These are phyloP conservation scores for Candida nanaspora DNA, from an alignment of 805 yeast species.

Conservation along the genomic window DNA sequence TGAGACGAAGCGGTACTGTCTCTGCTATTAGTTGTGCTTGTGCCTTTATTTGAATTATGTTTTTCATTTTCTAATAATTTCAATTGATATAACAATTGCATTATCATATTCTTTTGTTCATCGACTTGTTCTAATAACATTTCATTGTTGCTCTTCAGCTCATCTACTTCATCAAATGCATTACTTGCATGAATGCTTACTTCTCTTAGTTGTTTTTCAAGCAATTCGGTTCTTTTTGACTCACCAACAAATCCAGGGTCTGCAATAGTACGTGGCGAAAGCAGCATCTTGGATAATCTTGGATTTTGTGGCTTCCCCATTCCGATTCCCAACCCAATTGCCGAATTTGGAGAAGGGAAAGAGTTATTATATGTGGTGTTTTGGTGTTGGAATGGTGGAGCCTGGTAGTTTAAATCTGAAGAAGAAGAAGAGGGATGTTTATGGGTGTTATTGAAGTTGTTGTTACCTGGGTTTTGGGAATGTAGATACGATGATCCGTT, in stretches of 20 bases:
- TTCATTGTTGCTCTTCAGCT: slow-evolving; percentile 13
- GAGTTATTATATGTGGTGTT: neutral
- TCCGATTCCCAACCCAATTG: neutral
- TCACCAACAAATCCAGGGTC: slow-evolving; percentile 17
- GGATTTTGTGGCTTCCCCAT: neutral
- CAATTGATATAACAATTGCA: slow-evolving; percentile 14
- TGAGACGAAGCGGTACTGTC: no score
- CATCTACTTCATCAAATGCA: slow-evolving; percentile 21
- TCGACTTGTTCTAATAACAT: slow-evolving; percentile 19
- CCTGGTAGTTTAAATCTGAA: no score
- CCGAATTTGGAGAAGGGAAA: neutral
- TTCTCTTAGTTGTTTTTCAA: slow-evolving; percentile 16
- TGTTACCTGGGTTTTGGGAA: no score
- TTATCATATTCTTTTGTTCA: slow-evolving; percentile 19
- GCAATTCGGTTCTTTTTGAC: slow-evolving; percentile 11
- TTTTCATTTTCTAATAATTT: slow-evolving; percentile 4
- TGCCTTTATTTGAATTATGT: neutral
- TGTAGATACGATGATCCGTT: no score
- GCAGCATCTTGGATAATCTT: neutral
- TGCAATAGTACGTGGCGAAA: slow-evolving; percentile 11
- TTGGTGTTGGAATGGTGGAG: neutral
- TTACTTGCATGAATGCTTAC: slow-evolving; percentile 19
- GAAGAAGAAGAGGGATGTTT: no score
- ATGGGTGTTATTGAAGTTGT: no score
- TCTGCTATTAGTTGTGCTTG: neutral